Evolutionary conservation across 1,139 yeast genomes (phyloP), one percentile per base, ranked within the genome.

Genomic region (Yamadazyma oceani): DNA sequence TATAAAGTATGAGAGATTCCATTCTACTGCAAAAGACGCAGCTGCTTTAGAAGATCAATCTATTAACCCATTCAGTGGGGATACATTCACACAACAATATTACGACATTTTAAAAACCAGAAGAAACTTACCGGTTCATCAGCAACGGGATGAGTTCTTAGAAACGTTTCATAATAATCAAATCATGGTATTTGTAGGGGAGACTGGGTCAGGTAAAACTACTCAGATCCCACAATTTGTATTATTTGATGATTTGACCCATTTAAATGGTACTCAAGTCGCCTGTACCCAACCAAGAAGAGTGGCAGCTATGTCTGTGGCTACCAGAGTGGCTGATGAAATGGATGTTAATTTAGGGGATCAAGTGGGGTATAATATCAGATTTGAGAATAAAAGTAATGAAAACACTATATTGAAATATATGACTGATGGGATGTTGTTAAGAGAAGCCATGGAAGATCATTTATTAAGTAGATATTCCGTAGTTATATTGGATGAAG

Each of bases 361-460:
- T 45, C 95, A 90, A 62, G 97, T 90, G 38, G 97, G 97, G 57
- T 90, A 90, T 62, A 78, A 82, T 42, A 86, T 92, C 50, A 83
- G 98, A 69, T 92, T 92, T 58, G 98, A 92, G 52, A 92, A 92
- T 62, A 86, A 80, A 52, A 86, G 96, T 3, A 73, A 85, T 30
- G 75, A 77, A 39, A 83, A 80, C 50, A 92, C 98, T 2, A 75
- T 89, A 34, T 72, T 92, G 54, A 90, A 90, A 64, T 92, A 92
- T 67, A 88, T 92, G 97, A 92, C 98, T 11, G 98, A 92, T 68
- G 98, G 98, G 81, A 90, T 92, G 97, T 75, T 92, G 41, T 70
- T 92, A 50, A 78, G 97, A 56, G 98, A 92, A 64, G 97, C 97
- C 25, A 90, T 92, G 97, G 94, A 85, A 46, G 98, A 92, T 60